Base-by-base conservation (phyloP, 352 stramenopile species). In the Globisporangium yorkense region DNA sequence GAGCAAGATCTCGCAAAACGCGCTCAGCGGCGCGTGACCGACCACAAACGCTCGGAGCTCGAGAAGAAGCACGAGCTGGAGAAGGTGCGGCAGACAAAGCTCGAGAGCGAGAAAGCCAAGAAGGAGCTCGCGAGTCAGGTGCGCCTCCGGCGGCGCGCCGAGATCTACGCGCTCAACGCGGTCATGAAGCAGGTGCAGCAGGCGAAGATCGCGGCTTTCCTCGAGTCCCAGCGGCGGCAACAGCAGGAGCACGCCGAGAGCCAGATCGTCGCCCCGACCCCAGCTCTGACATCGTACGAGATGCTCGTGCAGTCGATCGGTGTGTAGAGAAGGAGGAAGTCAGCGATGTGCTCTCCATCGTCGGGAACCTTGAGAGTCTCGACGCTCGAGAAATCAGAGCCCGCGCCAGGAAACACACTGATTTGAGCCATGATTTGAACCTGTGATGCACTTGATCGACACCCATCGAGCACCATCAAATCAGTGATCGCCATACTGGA, bases 161-260 rank as follows among this genome's bases (percentile, higher is more conserved):
- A 89, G 61, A 89, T 89, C 52, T 89, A 89, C 65, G 77, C 79
- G 24, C 69, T 89, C 3, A 88, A 89, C 51, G 72, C 80, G 10
- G 64, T 88, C 20, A 62, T 89, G 54, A 65, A 74, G 15, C 65
- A 85, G 53, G 57, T 89, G 18, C 80, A 89, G 51, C 80, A 88
- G 53, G 75, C 75, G 16, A 89, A 89, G 62, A 72, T 88, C 51
- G 59, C 71, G 1, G 56, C 50, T 21, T 89, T 75, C 37, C 72
- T 89, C 45, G 60, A 65, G 43, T 20, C 43, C 9, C 43, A 48
- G 43, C 18, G 18, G 43, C n/a, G 20, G 5, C 67, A 67, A 0
- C 66, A 85, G 53, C 67, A 72, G 47, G 35, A 83, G 47, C 29
- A 63, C 27, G 54, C 59, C 24, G 51, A 50, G 10, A 29, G 2